Evolutionary conservation across 2,329 filamentous ascomycete species (phyloP).

Genomic region (Alternaria triticimaculans): DNA sequence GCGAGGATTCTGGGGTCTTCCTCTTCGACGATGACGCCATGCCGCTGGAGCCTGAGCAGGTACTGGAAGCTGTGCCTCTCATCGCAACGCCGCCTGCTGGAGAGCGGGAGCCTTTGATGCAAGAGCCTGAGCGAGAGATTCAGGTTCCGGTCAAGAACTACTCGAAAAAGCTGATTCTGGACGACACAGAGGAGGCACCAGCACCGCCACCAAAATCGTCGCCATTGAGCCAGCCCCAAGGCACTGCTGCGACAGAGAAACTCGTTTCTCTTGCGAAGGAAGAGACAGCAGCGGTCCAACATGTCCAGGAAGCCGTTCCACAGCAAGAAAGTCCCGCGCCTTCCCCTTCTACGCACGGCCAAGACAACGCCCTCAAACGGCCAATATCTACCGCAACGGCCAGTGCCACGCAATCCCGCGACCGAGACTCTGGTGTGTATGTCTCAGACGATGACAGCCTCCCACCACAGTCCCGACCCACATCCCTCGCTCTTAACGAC

Average conservation of each 20-base stretch:
- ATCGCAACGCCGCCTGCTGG: background rate
- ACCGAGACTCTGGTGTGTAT: conserved; percentile 36
- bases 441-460: conserved; percentile 25
- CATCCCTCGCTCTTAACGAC: conserved; percentile 21
- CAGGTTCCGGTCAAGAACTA: background rate
- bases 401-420: conserved; percentile 2
- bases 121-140: background rate
- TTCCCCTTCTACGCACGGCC: background rate
- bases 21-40: conserved; percentile 16
- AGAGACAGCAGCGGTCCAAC: background rate
- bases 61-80: background rate
- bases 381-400: background rate
- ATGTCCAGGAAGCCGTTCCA: background rate
- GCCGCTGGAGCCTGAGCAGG: background rate
- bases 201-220: background rate
- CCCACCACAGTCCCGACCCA: conserved; percentile 9
- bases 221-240: background rate
- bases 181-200: background rate
- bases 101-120: background rate
- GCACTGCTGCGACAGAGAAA: background rate
- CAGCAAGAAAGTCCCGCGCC: background rate
- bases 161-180: background rate
- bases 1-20: conserved; percentile 27
- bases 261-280: background rate
- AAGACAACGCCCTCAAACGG: background rate